A percentile compares a stretch with the other conserved stretches of the same genome.
These are phyloP conservation scores for Agaricales sp. DNA, from an alignment of 1,284 basidiomycete genomes.

Conservation along the genomic window DNA sequence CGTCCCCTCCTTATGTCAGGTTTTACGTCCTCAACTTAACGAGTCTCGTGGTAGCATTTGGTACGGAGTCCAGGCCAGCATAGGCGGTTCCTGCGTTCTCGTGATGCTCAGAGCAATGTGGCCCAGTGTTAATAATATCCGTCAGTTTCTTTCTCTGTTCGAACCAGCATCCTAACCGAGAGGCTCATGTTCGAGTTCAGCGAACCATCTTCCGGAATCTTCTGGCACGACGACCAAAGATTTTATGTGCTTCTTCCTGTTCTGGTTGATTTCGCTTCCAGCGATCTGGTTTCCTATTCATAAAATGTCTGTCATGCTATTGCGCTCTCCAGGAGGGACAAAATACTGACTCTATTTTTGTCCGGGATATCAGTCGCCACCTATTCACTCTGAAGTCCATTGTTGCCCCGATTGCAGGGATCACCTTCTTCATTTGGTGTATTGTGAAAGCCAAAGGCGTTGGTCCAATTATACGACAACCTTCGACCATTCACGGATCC, in stretches of 20 bases:
- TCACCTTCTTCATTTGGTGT: slow-evolving; percentile 77
- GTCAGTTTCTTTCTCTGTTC: slow-evolving; percentile 24
- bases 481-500: slow-evolving; percentile 56
- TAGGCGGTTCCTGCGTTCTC: slow-evolving; percentile 70
- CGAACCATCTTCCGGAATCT: slow-evolving; percentile 9
- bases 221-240: slow-evolving; percentile 2
- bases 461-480: slow-evolving; percentile 69
- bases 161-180: not conserved
- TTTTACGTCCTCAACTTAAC: slow-evolving; percentile 2
- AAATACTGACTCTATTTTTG: slow-evolving; percentile 5
- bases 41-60: slow-evolving; percentile 32
- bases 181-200: slow-evolving; percentile 8
- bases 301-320: slow-evolving; percentile 38
- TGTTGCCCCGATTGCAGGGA: slow-evolving; percentile 61
- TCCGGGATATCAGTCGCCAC: slow-evolving; percentile 41
- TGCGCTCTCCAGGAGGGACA: slow-evolving; percentile 9
- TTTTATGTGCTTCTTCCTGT: slow-evolving; percentile 76
- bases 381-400: slow-evolving; percentile 77
- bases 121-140: slow-evolving; percentile 62
- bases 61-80: slow-evolving; percentile 76
- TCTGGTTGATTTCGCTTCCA: slow-evolving; percentile 74
- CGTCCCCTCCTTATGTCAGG: slow-evolving; percentile 16
- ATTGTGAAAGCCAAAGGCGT: slow-evolving; percentile 73
- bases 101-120: slow-evolving; percentile 67
- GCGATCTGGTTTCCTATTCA: slow-evolving; percentile 77